Evolutionary conservation across 352 stramenopile species (phyloP).

Genomic region (Phytophthora cryptogea): DNA sequence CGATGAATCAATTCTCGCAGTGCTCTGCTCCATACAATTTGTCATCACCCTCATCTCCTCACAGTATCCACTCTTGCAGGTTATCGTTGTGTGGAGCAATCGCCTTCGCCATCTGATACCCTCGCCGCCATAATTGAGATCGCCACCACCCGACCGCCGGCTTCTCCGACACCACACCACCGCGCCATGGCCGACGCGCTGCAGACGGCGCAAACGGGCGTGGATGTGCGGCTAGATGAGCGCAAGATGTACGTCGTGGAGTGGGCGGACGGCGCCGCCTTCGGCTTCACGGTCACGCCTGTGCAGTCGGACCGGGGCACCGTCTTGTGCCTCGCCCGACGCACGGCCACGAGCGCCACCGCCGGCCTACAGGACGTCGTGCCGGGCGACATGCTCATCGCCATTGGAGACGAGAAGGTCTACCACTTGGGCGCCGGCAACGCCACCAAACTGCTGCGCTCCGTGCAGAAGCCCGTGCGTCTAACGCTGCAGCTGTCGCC

Average conservation of each 20-base stretch:
- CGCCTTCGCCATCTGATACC: constrained; percentile 2
- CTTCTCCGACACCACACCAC: not conserved
- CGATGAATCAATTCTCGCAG: not conserved
- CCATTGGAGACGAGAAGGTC: constrained; percentile 78
- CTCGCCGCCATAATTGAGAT: constrained; percentile 17
- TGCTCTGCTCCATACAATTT: not conserved
- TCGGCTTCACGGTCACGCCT: constrained; percentile 75
- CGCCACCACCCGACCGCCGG: not conserved
- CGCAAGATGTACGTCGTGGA: constrained; percentile 80
- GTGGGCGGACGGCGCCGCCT: constrained; percentile 61
- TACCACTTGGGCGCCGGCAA: constrained; percentile 70
- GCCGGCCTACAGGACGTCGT: constrained; percentile 72
- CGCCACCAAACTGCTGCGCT: constrained; percentile 68
- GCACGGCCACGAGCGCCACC: constrained; percentile 46
- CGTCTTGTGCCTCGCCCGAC: constrained; percentile 61
- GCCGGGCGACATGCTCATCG: constrained; percentile 74
- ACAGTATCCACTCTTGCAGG: not conserved
- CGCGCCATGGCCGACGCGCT: constrained; percentile 28
- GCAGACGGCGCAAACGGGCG: constrained; percentile 35
- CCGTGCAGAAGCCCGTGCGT: constrained; percentile 67
- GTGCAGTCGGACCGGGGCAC: constrained; percentile 72
- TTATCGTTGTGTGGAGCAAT: not conserved
- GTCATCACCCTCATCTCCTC: not conserved
- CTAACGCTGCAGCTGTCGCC: constrained; percentile 72
- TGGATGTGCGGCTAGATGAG: constrained; percentile 63